Evolutionary conservation across 331 rosid genomes (phyloP), one percentile per base, ranked within the genome.

Genomic region (Prunus yedoensis): DNA sequence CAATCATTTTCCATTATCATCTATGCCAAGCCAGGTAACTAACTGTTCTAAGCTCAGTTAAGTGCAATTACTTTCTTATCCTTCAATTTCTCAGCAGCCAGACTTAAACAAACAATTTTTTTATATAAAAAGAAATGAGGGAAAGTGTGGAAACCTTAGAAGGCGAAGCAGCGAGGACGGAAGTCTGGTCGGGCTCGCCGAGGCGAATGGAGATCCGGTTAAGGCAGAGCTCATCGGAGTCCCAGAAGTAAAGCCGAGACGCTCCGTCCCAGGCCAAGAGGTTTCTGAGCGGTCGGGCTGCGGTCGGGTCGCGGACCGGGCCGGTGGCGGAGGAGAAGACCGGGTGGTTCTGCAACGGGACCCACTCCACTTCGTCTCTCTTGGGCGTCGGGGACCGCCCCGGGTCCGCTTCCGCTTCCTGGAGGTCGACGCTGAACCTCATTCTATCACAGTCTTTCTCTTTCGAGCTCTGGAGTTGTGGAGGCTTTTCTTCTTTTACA

Each of bases 231-330:
- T 53, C 61, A 9, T 65, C 9, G 70, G 91, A 32, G 79, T 92
- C 93, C 99, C 99, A 94, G 82, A 92, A 92, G 78, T 92, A 92
- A 70, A 94, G 87, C 46, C 99, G 89, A 18, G 95, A 87, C 51
- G 89, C 91, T 51, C 96, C 96, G 72, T 94, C 99, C 88, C 89
- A 92, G 18, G 90, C 92, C 30, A 90, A 41, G 11, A 94, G 89
- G 71, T 89, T 94, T 77, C 79, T 78, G 63, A 82, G 64, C 52
- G 88, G 69, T 7, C 72, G 60, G 35, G 59, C 60, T 14, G 53
- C 20, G 69, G 64, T 8, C 56, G 73, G 47, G 27, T 57, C 32
- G 71, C 18, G 17, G 74, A 25, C 74, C 18, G 75, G 8, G 74
- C 45, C 41, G 3, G 56, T 1, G 32, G 74, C 1, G 79, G 88